Evolutionary conservation across 2,329 filamentous ascomycete species (phyloP).

Genomic region (Mycocentrospora acerina): DNA sequence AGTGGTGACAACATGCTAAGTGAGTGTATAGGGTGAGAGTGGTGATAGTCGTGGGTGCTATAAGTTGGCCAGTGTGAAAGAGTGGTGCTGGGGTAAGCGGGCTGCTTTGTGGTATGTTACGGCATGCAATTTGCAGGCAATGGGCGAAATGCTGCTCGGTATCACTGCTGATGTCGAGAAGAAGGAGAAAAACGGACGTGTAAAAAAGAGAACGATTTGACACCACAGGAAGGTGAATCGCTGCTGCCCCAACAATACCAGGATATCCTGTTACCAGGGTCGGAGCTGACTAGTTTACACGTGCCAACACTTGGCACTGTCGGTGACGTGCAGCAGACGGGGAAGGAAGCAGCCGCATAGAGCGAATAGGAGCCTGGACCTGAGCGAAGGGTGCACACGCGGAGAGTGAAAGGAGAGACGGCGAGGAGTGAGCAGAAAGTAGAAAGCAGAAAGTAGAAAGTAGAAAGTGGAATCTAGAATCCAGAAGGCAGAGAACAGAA

Average conservation of each 20-base stretch:
- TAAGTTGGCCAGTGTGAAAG: constrained; percentile 22
- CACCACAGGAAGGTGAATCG: constrained; percentile 13
- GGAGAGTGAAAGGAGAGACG: neutral
- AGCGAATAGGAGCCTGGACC: too few species aligned
- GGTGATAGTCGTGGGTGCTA: constrained; percentile 19
- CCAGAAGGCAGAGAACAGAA: constrained; percentile 8
- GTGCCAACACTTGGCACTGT: constrained; percentile 21
- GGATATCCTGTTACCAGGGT: constrained; percentile 9
- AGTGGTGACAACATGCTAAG: constrained; percentile 28
- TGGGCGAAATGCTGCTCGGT: constrained; percentile 20
- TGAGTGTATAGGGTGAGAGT: constrained; percentile 34
- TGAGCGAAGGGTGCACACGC: neutral
- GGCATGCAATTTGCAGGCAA: constrained; percentile 27
- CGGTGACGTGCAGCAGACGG: constrained; percentile 11
- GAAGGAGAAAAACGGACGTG: constrained; percentile 15
- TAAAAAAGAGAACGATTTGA: constrained; percentile 10
- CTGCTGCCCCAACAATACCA: constrained; percentile 21
- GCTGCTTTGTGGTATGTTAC: constrained; percentile 29
- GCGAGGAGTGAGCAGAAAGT: neutral
- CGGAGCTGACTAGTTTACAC: constrained; percentile 17
- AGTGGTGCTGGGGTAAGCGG: constrained; percentile 17
- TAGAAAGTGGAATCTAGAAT: constrained; percentile 6
- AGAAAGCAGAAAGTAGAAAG: neutral
- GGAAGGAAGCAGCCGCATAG: constrained; percentile 6
- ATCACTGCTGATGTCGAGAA: constrained; percentile 24